Conservation (phyloP, 2,329 filamentous ascomycete species). For the Sarocladiaceae sp. region DNA sequence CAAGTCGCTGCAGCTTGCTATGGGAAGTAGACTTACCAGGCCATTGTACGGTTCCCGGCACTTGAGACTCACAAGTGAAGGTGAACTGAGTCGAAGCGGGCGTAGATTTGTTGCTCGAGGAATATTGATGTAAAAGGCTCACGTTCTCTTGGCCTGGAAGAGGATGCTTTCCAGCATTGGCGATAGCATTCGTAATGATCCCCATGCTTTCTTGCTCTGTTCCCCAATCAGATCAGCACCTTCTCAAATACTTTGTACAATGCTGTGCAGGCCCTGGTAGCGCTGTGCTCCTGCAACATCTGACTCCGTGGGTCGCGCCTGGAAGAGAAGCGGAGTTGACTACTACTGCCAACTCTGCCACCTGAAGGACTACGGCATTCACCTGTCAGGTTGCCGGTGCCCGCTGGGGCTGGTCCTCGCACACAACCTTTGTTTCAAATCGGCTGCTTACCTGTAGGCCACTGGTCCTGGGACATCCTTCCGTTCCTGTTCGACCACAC, state of each 20-base stretch:
- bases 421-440: background rate
- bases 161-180: constrained; percentile 72
- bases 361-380: background rate
- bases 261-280: background rate
- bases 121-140: constrained; percentile 70
- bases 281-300: no score
- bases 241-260: background rate
- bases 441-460: constrained; percentile 40
- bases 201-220: constrained; percentile 49
- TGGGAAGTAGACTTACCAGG: constrained; percentile 45
- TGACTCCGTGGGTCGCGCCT: no score
- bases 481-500: constrained; percentile 37
- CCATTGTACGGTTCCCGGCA: constrained; percentile 74
- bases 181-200: constrained; percentile 90
- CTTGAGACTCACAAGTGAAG: constrained; percentile 91
- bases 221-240: background rate
- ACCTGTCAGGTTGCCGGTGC: background rate
- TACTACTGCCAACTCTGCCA: background rate
- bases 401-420: background rate
- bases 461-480: constrained; percentile 14
- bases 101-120: constrained; percentile 50
- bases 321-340: background rate
- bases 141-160: constrained; percentile 73
- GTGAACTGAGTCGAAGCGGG: constrained; percentile 87
- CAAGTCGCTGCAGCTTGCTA: background rate